phyloP scores from a whole-genome alignment of 2,329 filamentous ascomycete genomes.

The Colletotrichum graminicola region DNA sequence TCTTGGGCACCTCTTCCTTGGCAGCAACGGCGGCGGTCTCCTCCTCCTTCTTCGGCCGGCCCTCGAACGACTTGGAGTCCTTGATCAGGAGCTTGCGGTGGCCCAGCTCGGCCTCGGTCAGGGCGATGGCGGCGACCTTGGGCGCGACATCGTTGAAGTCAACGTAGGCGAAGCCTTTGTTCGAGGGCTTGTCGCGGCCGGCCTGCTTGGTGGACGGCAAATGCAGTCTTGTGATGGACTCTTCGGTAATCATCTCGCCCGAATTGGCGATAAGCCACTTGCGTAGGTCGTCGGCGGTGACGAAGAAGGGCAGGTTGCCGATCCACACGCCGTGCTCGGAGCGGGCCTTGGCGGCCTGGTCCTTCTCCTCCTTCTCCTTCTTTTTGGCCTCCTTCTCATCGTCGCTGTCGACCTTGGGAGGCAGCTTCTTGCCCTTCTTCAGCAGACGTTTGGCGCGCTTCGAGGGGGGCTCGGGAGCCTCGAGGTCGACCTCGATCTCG shows the following conservation, averaged over 20 bases:
- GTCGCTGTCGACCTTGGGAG: constrained; percentile 57
- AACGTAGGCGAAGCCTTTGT: constrained; percentile 96
- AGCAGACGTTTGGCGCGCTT: constrained; percentile 92
- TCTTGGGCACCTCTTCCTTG: constrained; percentile 61
- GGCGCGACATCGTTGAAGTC: constrained; percentile 83
- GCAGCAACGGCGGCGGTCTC: constrained; percentile 50
- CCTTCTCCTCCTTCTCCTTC: constrained; percentile 55
- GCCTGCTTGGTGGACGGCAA: constrained; percentile 74
- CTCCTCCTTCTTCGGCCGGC: constrained; percentile 79
- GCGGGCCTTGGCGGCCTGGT: constrained; percentile 63
- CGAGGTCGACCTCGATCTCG: constrained; percentile 90
- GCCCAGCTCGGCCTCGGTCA: constrained; percentile 85
- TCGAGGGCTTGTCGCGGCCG: constrained; percentile 63
- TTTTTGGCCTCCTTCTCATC: constrained; percentile 55
- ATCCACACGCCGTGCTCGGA: constrained; percentile 94
- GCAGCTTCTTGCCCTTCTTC: constrained; percentile 81
- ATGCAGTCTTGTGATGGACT: constrained; percentile 86
- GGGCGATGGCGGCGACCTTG: constrained; percentile 80
- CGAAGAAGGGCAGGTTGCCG: constrained; percentile 90
- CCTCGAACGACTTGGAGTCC: constrained; percentile 89
- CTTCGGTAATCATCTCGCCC: constrained; percentile 73
- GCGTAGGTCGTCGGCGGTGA: constrained; percentile 80
- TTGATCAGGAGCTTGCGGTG: constrained; percentile 92
- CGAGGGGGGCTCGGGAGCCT: constrained; percentile 91
- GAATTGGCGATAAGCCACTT: constrained; percentile 83